phyloP scores from a whole-genome alignment of 169 alveolate genomes.

The Pseudocohnilembus persalinus region DNA sequence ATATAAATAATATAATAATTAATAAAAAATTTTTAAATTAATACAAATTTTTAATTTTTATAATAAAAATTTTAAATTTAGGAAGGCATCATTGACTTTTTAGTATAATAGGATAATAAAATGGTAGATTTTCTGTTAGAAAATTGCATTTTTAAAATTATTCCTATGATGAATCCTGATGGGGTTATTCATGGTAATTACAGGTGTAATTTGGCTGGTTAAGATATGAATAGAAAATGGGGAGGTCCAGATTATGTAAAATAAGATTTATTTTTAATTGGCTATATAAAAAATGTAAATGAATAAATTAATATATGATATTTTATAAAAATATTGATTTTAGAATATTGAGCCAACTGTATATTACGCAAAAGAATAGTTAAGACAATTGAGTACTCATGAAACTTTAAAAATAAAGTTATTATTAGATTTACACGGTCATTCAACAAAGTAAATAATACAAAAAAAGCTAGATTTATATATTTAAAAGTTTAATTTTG shows the following conservation, averaged over 20 bases:
- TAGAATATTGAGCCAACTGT: constrained; percentile 82
- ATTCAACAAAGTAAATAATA: too few species aligned
- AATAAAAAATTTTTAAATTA: too few species aligned
- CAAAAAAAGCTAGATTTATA: too few species aligned
- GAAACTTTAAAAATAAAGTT: background rate
- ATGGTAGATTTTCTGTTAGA: constrained; percentile 74
- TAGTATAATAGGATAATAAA: constrained; percentile 54
- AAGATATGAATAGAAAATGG: constrained; percentile 75
- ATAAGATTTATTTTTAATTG: constrained; percentile 67
- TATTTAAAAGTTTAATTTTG: too few species aligned
- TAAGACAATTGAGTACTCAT: background rate
- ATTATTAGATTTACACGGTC: too few species aligned
- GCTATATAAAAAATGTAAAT: constrained; percentile 72
- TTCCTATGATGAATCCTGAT: constrained; percentile 87
- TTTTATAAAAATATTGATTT: constrained; percentile 60
- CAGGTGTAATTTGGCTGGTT: constrained; percentile 70
- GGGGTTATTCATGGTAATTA: constrained; percentile 83
- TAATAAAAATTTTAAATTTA: too few species aligned
- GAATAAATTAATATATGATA: constrained; percentile 50
- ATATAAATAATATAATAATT: too few species aligned
- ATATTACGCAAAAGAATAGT: constrained; percentile 14
- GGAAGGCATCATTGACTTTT: constrained; percentile 66
- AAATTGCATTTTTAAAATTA: constrained; percentile 67
- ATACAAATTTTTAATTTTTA: too few species aligned
- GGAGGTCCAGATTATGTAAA: constrained; percentile 59